A percentile compares a stretch with the other conserved stretches of the same genome.
These are phyloP conservation scores for Boletus sp. DNA, from an alignment of 768 basidiomycete species.

Conservation along the genomic window DNA sequence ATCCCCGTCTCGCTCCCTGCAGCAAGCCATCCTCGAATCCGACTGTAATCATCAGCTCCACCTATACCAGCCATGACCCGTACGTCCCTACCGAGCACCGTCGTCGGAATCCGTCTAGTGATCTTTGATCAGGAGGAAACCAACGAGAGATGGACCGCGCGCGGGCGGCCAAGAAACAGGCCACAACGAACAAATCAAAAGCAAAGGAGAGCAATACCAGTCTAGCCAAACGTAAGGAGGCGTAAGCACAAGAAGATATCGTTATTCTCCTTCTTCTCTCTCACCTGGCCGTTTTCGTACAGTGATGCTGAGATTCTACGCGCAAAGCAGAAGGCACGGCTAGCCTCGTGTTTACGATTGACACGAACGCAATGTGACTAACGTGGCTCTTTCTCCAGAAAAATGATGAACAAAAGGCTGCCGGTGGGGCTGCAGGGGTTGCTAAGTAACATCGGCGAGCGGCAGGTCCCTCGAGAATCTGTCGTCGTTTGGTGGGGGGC, in stretches of 20 bases:
- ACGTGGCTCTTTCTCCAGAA: constrained; percentile 37
- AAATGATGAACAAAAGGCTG: constrained; percentile 50
- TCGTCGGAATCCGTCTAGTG: background rate
- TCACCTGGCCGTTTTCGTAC: constrained; percentile 25
- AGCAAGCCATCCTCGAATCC: constrained; percentile 7
- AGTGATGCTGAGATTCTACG: constrained; percentile 76
- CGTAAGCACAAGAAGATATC: constrained; percentile 45
- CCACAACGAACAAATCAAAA: constrained; percentile 49
- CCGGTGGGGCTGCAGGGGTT: constrained; percentile 18
- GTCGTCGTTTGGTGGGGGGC: too few relatives aligned
- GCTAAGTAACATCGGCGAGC: constrained; percentile 38
- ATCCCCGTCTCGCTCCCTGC: background rate
- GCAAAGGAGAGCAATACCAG: constrained; percentile 63
- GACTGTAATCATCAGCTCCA: constrained; percentile 1
- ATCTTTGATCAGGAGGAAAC: constrained; percentile 63
- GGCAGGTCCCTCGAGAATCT: too few relatives aligned
- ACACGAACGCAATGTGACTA: background rate
- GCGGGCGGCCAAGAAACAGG: constrained; percentile 70
- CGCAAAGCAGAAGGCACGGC: constrained; percentile 72
- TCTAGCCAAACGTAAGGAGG: constrained; percentile 71
- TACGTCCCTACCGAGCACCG: constrained; percentile 32
- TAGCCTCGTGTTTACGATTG: constrained; percentile 4
- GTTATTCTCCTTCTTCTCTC: constrained; percentile 15
- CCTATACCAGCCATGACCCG: constrained; percentile 45
- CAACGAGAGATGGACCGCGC: constrained; percentile 74